Evolutionary conservation across 495 filamentous ascomycete genomes (phyloP), one percentile per base, ranked within the genome.

Genomic region (Trichoderma gamsii): DNA sequence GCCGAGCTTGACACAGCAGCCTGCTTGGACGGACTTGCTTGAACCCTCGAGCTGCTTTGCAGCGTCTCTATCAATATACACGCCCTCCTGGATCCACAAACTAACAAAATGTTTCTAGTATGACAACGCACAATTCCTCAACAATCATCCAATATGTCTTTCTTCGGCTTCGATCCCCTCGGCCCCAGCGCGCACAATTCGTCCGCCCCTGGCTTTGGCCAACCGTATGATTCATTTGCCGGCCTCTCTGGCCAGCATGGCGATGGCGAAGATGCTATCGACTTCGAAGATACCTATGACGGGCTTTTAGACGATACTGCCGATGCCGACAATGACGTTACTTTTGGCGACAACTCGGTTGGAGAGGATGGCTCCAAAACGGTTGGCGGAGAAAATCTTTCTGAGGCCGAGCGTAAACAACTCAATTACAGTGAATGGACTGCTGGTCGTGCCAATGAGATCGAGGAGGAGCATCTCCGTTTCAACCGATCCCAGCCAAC

Each of bases 221-320:
- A 93, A 76, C 84, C 87, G 64, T 86, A 88, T 67, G 92, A 99
- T 81, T 90, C 95, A 32, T 99, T 98, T 77, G 93, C 93, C 70
- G 87, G 89, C 51, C 85, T 97, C 63, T 87, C 89, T 65, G 75
- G 76, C 56, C 85, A 87, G 43, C 86, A 90, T 69, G 88, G 90
- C 52, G 88, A 96, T 73, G 27, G 23, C 29, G 91, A 85, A 84
- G 93, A 85, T 79, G 92, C 84, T 32, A 71, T 98, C 67, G 92
- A 98, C 69, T 99, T 98, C 71, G 95, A 99, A 71, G 95, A 99
- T 73, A 98, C 95, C 38, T 98, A 99, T 76, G 96, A 99, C 78
- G 95, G 95, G 2, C 82, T 98, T 25, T 86, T 99, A 41, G 90
- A 97, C 72, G 93, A 98, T 73, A 90, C 92, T 21, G 90, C 93